Conservation (phyloP, 1,284 basidiomycete species). For the Erythrobasidium hasegawianum region DNA sequence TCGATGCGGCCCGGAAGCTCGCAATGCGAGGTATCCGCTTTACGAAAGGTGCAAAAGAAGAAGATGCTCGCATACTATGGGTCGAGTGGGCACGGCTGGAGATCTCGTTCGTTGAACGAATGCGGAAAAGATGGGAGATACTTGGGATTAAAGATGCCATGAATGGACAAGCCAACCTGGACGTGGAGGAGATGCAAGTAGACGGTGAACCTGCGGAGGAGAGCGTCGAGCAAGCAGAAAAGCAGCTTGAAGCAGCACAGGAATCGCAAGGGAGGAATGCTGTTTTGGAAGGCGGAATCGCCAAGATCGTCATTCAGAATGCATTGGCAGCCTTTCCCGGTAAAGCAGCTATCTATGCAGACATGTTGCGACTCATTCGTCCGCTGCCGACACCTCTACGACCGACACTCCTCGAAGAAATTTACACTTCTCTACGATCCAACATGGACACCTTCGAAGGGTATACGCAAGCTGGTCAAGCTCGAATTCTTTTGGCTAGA, state of each 20-base stretch:
- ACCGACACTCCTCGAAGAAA: constrained; percentile 37
- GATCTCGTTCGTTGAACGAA: constrained; percentile 43
- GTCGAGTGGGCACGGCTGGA: constrained; percentile 46
- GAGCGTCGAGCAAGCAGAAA: constrained; percentile 27
- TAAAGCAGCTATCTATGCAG: constrained; percentile 35
- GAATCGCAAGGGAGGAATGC: constrained; percentile 42
- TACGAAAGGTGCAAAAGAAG: constrained; percentile 39
- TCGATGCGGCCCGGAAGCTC: constrained; percentile 44
- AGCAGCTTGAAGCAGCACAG: constrained; percentile 22
- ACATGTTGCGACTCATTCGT: constrained; percentile 38
- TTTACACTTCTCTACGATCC: constrained; percentile 32
- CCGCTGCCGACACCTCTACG: constrained; percentile 40
- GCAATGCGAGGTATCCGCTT: constrained; percentile 46
- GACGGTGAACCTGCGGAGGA: constrained; percentile 35
- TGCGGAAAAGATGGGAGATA: constrained; percentile 40
- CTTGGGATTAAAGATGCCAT: constrained; percentile 40
- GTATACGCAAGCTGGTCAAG: constrained; percentile 30
- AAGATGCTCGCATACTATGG: constrained; percentile 40
- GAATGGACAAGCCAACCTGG: constrained; percentile 22
- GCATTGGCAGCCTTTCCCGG: constrained; percentile 38
- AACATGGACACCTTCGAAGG: constrained; percentile 4
- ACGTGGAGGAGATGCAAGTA: constrained; percentile 20
- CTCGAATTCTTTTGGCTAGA: constrained; percentile 35
- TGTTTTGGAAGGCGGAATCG: constrained; percentile 44
- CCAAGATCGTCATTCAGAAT: constrained; percentile 44